Conservation (phyloP, 2,329 filamentous ascomycete genomes). For the Calonectria henricotiae region DNA sequence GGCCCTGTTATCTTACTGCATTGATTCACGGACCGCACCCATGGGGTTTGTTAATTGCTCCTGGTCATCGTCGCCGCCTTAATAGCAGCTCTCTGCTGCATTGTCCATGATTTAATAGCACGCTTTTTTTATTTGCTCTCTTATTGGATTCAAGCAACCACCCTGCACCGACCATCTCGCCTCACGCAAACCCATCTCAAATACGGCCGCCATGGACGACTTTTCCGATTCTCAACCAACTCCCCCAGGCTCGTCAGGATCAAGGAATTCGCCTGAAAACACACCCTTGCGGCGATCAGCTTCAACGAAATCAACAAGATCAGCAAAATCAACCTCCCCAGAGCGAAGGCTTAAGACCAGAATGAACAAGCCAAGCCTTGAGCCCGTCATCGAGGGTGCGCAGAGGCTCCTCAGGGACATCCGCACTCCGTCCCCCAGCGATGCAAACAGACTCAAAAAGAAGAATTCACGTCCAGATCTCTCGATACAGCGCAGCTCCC, state of each 20-base stretch:
- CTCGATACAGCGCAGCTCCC: conserved; percentile 51
- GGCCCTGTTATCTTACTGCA: conserved; percentile 17
- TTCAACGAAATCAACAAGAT: conserved; percentile 12
- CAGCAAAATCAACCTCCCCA: conserved; percentile 32
- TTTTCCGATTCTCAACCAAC: conserved; percentile 7
- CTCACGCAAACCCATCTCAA: conserved; percentile 4
- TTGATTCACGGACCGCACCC: conserved; percentile 31
- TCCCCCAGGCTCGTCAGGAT: conserved; percentile 20
- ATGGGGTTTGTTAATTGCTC: conserved; percentile 11
- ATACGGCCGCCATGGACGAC: conserved; percentile 26
- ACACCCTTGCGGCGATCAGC: conserved; percentile 13
- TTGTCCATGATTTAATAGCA: conserved; percentile 16
- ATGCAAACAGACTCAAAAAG: conserved; percentile 39
- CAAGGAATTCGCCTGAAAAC: conserved; percentile 33
- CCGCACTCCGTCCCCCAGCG: conserved; percentile 37
- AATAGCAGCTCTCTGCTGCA: conserved; percentile 16
- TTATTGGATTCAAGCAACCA: conserved; percentile 17
- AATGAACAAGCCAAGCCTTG: conserved; percentile 47
- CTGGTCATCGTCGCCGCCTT: conserved; percentile 1
- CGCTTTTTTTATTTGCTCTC: conserved; percentile 18
- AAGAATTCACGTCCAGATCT: conserved; percentile 46
- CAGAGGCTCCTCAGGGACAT: conserved; percentile 43
- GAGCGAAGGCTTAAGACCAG: conserved; percentile 45
- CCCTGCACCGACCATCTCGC: conserved; percentile 22
- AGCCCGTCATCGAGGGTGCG: conserved; percentile 55